Conservation (phyloP, 169 alveolate species). For the Perkinsus olseni region DNA sequence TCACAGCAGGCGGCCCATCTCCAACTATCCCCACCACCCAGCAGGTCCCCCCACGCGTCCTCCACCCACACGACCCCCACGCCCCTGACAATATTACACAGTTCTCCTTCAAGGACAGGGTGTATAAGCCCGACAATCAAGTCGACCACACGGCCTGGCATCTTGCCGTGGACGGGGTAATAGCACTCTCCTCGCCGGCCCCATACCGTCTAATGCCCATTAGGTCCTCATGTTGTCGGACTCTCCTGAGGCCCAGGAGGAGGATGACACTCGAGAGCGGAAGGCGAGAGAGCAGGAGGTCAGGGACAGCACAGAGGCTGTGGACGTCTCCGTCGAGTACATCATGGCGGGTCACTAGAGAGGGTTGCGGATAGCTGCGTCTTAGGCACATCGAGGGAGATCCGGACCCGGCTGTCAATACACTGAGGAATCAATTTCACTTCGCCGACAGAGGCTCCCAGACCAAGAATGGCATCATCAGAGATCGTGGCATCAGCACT, state of each 20-base stretch:
- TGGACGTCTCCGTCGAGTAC: constrained; percentile 18
- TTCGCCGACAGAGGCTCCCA: constrained; percentile 79
- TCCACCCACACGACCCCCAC: constrained; percentile 63
- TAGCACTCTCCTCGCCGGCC: neutral
- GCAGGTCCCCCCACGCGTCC: constrained; percentile 52
- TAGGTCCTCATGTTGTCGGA: constrained; percentile 37
- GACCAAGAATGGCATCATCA: constrained; percentile 55
- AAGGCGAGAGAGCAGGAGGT: constrained; percentile 42
- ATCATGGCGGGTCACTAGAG: neutral
- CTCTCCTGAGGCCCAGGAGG: constrained; percentile 59
- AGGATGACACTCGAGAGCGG: constrained; percentile 54
- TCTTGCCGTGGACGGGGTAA: constrained; percentile 37
- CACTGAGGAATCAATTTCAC: constrained; percentile 76
- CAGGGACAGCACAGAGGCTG: constrained; percentile 32
- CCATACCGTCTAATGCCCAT: too few species aligned
- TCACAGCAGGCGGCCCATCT: neutral
- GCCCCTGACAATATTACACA: constrained; percentile 72
- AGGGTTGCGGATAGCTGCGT: too few species aligned
- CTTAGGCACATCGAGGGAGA: constrained; percentile 50
- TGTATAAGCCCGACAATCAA: constrained; percentile 60
- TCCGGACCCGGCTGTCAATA: constrained; percentile 43
- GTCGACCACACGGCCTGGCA: constrained; percentile 66
- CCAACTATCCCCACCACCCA: neutral
- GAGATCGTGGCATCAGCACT: constrained; percentile 33
- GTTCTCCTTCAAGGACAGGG: constrained; percentile 54